Conservation (phyloP, 2,329 filamentous ascomycete genomes). For the Neospermospora avenae region DNA sequence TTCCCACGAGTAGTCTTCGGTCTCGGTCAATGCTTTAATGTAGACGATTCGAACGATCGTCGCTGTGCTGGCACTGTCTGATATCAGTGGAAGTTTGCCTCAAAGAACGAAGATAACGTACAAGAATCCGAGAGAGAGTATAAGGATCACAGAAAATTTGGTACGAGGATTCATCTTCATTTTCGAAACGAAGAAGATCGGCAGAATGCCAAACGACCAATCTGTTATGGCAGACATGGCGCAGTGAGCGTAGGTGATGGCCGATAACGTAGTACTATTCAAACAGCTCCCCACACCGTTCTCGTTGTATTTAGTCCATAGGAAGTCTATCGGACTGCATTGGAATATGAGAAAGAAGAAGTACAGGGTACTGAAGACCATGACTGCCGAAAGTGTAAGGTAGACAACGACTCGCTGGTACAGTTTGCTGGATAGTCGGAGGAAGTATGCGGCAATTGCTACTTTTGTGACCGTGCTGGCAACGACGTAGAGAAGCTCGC, state of each 20-base stretch:
- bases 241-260: conserved; percentile 31
- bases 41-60: conserved; percentile 44
- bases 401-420: conserved; percentile 30
- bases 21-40: conserved; percentile 38
- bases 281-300: conserved; percentile 34
- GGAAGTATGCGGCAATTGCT: conserved; percentile 31
- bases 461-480: conserved; percentile 32
- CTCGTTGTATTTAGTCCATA: conserved; percentile 37
- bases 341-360: conserved; percentile 34
- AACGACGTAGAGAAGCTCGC: conserved; percentile 33
- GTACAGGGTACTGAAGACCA: conserved; percentile 30
- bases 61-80: conserved; percentile 39
- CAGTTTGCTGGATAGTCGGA: conserved; percentile 28
- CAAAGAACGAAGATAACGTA: conserved; percentile 27
- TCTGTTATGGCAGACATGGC: conserved; percentile 31
- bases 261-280: conserved; percentile 21
- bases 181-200: conserved; percentile 31
- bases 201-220: conserved; percentile 33
- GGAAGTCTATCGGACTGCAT: conserved; percentile 33
- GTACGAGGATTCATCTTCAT: conserved; percentile 32
- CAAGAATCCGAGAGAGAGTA: conserved; percentile 39
- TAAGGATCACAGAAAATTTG: conserved; percentile 35
- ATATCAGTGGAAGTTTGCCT: neutral
- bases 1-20: conserved; percentile 40
- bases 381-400: conserved; percentile 22